Evolutionary conservation across 768 basidiomycete species (phyloP).

Genomic region (Nidularia sp.): DNA sequence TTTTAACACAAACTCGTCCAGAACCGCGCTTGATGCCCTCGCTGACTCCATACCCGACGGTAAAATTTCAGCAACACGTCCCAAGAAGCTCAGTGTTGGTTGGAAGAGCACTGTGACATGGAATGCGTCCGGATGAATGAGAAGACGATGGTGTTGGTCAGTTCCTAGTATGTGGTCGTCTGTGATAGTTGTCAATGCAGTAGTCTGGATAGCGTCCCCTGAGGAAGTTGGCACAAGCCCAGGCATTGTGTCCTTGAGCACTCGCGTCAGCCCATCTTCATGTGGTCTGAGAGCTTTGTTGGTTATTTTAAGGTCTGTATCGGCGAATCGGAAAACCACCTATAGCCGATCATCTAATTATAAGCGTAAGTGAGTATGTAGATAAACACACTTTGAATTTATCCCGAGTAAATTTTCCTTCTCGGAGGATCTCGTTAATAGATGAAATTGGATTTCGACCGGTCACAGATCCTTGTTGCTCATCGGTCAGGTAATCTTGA

Average conservation of each 20-base stretch:
- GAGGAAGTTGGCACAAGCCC: constrained; percentile 77
- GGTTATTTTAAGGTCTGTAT: constrained; percentile 77
- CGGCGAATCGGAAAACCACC: constrained; percentile 88
- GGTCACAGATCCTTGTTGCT: constrained; percentile 73
- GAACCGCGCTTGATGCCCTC: constrained; percentile 61
- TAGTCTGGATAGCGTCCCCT: constrained; percentile 60
- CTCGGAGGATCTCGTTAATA: constrained; percentile 89
- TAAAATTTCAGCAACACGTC: constrained; percentile 64
- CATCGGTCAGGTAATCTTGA: constrained; percentile 89
- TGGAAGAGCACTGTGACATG: constrained; percentile 94
- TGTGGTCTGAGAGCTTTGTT: constrained; percentile 65
- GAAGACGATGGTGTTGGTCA: constrained; percentile 78
- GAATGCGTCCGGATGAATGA: constrained; percentile 90
- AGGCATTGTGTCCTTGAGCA: constrained; percentile 88
- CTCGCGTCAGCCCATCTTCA: constrained; percentile 81
- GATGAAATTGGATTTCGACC: constrained; percentile 88
- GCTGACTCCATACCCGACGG: constrained; percentile 69
- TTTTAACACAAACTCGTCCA: constrained; percentile 91
- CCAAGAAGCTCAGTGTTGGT: constrained; percentile 84
- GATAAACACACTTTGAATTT: constrained; percentile 58
- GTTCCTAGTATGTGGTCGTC: constrained; percentile 73
- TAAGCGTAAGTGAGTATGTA: background rate
- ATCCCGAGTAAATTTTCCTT: constrained; percentile 76
- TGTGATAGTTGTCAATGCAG: constrained; percentile 47
- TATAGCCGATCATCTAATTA: constrained; percentile 25